Conservation (phyloP, 257 asterid species). For the Mitragyna speciosa region DNA sequence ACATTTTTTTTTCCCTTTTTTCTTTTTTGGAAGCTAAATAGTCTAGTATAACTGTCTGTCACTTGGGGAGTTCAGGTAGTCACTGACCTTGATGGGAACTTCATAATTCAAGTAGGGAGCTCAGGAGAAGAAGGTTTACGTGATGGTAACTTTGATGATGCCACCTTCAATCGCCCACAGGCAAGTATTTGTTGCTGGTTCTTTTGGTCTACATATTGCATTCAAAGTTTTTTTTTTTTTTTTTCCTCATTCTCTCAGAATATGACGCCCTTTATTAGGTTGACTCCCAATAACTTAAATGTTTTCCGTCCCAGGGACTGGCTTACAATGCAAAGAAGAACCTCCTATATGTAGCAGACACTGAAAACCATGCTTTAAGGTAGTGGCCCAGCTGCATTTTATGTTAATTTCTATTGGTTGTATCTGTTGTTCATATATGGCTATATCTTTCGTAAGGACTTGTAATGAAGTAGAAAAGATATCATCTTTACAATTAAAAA, state of each 20-base stretch:
- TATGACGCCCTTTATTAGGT: neutral
- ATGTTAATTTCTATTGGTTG: neutral
- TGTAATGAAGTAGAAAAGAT: neutral
- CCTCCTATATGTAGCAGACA: conserved; percentile 92
- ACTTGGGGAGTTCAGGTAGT: conserved; percentile 63
- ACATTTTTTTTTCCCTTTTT: conserved; percentile 8
- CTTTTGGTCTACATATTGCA: conserved; percentile 1
- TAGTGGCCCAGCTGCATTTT: conserved; percentile 22
- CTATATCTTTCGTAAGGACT: neutral
- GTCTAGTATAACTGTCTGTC: conserved; percentile 21
- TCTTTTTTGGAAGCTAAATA: conserved; percentile 11
- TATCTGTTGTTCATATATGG: neutral
- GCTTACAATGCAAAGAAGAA: conserved; percentile 85
- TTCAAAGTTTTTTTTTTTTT: neutral
- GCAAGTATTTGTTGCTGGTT: conserved; percentile 30
- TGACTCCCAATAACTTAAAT: neutral
- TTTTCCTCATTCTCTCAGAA: neutral
- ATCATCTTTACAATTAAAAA: neutral
- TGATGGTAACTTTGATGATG: conserved; percentile 88
- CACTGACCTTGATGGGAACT: conserved; percentile 87
- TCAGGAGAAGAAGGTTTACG: conserved; percentile 87
- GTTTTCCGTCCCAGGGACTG: conserved; percentile 56
- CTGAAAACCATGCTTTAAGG: conserved; percentile 98
- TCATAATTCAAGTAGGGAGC: conserved; percentile 85
- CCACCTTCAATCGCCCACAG: conserved; percentile 94